Evolutionary conservation across 2,329 filamentous ascomycete species (phyloP), one percentile per base, ranked within the genome.

Genomic region (Canariomyces notabilis): DNA sequence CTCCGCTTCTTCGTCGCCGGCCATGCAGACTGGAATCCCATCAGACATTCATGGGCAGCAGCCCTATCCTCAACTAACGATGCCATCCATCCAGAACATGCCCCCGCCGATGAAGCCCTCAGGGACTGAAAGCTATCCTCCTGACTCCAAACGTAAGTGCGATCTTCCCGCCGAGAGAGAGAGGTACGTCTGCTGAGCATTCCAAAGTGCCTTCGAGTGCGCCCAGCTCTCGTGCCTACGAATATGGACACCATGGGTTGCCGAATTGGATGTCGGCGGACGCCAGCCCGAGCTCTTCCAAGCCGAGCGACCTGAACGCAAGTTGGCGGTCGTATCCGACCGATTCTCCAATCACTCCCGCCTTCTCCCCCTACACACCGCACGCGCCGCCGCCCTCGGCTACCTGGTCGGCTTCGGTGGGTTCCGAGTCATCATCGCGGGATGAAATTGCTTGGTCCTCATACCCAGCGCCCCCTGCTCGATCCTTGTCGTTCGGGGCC

Each of bases 281-380:
- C 3, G 57, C 66, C 14, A 66, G 61, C 32, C 61, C 67, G 11
- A 64, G 58, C 49, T 58, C 67, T n/a, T 64, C 70, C 11, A 74
- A 73, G 48, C 58, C 69, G 7, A 63, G 63, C 32, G 71, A 74
- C 20, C 53, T 72, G 49, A 69, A 64, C 47, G 52, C 66, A 8
- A 64, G 67, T 11, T 82, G 77, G 78, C 65, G 71, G 49, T 60
- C 68, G 6, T 77, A 74, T 54, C 59, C 73, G 8, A 66, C 73
- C 34, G 75, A 76, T 33, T 72, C 76, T 6, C 70, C 75, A 8
- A 65, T 77, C 26, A 72, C 71, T 3, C 66, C 74, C 0, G 71
- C 70, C 2, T 75, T 74, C 49, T 72, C 75, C 5, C 68, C 74
- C 2, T 79, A 76, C 55, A 64, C 68, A 5, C 66, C 69, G 18